phyloP scores from a whole-genome alignment of 2,329 filamentous ascomycete genomes.

The Cercospora sp. region DNA sequence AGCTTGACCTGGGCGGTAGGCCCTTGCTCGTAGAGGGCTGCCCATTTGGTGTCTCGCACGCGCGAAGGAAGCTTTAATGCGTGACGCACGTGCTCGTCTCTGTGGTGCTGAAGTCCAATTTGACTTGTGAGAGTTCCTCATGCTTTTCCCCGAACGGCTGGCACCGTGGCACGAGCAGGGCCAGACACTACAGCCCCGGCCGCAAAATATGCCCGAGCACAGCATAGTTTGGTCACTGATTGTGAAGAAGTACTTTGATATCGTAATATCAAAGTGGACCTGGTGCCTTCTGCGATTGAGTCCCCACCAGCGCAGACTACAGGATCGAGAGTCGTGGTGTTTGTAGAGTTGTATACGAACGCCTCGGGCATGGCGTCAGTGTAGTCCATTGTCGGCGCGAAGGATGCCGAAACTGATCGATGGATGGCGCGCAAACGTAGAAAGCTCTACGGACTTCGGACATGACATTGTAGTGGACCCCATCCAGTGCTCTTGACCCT shows the following conservation, averaged over 20 bases:
- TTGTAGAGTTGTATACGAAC: background rate
- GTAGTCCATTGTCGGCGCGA: background rate
- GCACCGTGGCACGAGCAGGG: background rate
- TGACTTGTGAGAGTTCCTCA: background rate
- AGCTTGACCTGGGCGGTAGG: background rate
- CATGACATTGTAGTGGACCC: background rate
- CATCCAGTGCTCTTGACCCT: background rate
- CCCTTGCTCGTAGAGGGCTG: background rate
- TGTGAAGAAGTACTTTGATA: background rate
- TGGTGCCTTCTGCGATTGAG: background rate
- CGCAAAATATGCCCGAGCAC: background rate
- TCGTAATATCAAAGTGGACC: background rate
- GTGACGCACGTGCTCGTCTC: background rate
- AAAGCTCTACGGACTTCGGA: background rate
- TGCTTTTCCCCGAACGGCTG: background rate
- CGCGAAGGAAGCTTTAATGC: background rate
- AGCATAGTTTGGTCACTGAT: background rate
- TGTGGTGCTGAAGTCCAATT: background rate
- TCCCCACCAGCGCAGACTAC: background rate
- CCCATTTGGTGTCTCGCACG: background rate
- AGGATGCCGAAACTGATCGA: background rate
- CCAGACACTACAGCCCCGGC: background rate
- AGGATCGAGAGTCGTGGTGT: background rate
- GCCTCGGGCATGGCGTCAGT: background rate
- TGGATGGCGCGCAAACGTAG: background rate